Evolutionary conservation across 1,284 basidiomycete species (phyloP), one percentile per base, ranked within the genome.

Genomic region (Leccinum fuscescens): DNA sequence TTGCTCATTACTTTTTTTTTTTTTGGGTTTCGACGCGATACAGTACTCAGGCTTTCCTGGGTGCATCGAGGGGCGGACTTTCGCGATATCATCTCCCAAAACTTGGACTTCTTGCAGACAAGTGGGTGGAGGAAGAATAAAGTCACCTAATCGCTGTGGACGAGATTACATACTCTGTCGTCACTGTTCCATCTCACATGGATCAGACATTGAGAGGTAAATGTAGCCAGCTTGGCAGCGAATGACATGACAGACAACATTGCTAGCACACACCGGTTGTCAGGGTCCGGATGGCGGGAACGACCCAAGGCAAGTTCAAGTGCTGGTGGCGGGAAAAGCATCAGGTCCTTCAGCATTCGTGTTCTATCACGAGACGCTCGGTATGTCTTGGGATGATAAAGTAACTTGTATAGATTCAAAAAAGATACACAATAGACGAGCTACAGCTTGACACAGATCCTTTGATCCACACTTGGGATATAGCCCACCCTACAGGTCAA

Each of bases 101-200:
- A 58, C 82, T 92, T 48, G 92, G 91, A 6, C 78, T 80, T 55
- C 70, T 89, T 22, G 90, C 90, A n/a, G 87, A 90, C 66, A 77
- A 79, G 60, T 92, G 89, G 88, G 80, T 92, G 7, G 77, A 79
- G 15, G 89, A 90, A 64, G 89, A 92, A 69, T 90, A 78, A 74
- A 6, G 27, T 17, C 37, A 20, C 9, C 2, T 37, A 29, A 20
- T 15, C 42, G 48, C n/a, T 24, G n/a, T 35, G 54, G 53, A 57
- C 17, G 24, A 49, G 22, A 39, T 52, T 64, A 31, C 31, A 54
- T 61, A 51, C 8, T 20, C 9, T 17, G 12, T 55, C 50, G 20
- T n/a, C 14, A n/a, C 29, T 33, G 17, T 46, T 56, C 22, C 42
- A 65, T 39, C 42, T 51, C 62, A 37, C 52, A 15, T 37, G 31